Evolutionary conservation across 139 green algal genomes (phyloP).

Genomic region (Chlorella sorokiniana): DNA sequence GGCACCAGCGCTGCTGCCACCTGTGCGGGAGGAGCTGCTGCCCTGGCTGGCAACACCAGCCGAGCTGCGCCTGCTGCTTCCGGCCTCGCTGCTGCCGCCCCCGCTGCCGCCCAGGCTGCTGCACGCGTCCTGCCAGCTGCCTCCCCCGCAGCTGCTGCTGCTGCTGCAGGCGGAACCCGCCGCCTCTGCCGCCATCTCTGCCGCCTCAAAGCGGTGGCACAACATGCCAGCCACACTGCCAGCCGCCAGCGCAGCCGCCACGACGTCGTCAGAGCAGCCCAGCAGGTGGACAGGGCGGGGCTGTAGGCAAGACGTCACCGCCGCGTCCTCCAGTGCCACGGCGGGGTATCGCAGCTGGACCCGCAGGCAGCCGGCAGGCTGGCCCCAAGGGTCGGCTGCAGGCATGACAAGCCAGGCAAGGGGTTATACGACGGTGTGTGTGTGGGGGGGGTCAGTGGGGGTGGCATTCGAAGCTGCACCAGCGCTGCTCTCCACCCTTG

Average conservation of each 20-base stretch:
- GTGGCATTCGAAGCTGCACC: background rate
- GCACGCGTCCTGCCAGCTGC: conserved; percentile 3
- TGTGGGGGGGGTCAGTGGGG: background rate
- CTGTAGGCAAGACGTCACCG: conserved; percentile 4
- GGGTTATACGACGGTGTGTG: no score
- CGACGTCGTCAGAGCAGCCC: background rate
- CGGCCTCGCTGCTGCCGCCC: background rate
- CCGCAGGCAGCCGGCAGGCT: conserved; percentile 25
- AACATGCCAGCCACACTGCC: conserved; percentile 26
- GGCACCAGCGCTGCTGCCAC: background rate
- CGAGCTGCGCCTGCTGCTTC: background rate
- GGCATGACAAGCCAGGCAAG: no score
- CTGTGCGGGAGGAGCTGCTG: no score
- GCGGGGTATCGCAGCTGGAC: conserved; percentile 39
- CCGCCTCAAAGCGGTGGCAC: conserved; percentile 1
- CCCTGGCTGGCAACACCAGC: no score
- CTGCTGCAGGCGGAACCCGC: no score
- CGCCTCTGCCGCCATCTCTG: background rate
- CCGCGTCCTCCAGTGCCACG: background rate
- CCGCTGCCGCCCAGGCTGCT: background rate
- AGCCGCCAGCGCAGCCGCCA: conserved; percentile 20
- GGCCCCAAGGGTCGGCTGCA: conserved; percentile 36
- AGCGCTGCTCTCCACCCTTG: background rate
- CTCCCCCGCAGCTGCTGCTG: background rate
- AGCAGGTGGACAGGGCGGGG: conserved; percentile 27